These are phyloP conservation scores for Cyclotella choctawhatcheeana DNA, from an alignment of 108 stramenopile genomes.

Conservation along the genomic window DNA sequence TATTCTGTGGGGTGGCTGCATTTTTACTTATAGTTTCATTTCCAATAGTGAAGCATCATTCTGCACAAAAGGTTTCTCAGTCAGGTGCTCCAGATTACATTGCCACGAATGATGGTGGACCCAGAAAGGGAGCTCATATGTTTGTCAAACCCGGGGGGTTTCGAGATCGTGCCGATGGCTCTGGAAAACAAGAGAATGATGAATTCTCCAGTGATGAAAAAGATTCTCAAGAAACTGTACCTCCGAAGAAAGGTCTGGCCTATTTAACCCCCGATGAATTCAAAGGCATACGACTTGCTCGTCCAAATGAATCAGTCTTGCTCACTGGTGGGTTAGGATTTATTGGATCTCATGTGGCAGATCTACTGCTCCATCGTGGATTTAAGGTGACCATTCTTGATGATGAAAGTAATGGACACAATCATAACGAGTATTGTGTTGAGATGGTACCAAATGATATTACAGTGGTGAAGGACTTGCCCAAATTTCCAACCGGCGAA, in stretches of 20 bases:
- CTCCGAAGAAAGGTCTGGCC: slow-evolving; percentile 34
- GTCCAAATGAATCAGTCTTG: slow-evolving; percentile 55
- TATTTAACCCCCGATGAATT: slow-evolving; percentile 39
- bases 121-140: not conserved
- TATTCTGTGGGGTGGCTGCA: not conserved
- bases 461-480: slow-evolving; percentile 46
- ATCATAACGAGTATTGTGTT: slow-evolving; percentile 34
- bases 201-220: not conserved
- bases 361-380: slow-evolving; percentile 69
- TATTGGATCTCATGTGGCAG: slow-evolving; percentile 77
- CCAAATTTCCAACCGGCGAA: slow-evolving; percentile 53
- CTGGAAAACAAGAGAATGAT: no score
- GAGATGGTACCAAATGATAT: slow-evolving; percentile 52
- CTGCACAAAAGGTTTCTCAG: not conserved
- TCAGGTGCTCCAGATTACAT: not conserved
- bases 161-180: no score
- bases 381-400: slow-evolving; percentile 82
- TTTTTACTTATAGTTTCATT: not conserved
- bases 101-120: not conserved
- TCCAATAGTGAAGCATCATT: no score
- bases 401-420: slow-evolving; percentile 64
- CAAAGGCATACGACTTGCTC: slow-evolving; percentile 28
- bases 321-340: slow-evolving; percentile 89
- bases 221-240: slow-evolving; percentile 1
- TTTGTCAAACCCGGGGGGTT: not conserved